These are phyloP conservation scores for Coniochaeta hoffmannii DNA, from an alignment of 2,329 filamentous ascomycete species.

Conservation along the genomic window DNA sequence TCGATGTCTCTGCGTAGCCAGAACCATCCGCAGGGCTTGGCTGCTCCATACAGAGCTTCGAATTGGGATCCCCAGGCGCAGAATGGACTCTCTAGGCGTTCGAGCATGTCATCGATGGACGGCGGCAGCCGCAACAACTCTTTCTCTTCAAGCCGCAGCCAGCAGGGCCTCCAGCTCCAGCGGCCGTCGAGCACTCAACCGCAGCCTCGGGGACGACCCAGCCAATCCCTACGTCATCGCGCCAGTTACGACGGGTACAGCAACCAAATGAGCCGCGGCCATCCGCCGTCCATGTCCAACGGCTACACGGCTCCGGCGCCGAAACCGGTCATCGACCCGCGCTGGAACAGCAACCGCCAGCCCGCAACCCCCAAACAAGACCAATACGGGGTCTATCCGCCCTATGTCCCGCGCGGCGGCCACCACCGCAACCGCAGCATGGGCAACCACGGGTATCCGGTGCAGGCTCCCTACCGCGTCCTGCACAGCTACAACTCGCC, in stretches of 20 bases:
- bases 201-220: slow-evolving; percentile 3
- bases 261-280: slow-evolving; percentile 9
- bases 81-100: slow-evolving; percentile 14
- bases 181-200: neutral
- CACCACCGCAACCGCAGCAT: slow-evolving; percentile 31
- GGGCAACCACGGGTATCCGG: slow-evolving; percentile 15
- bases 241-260: slow-evolving; percentile 23
- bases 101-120: slow-evolving; percentile 18
- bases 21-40: slow-evolving; percentile 5
- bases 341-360: slow-evolving; percentile 17
- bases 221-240: slow-evolving; percentile 21
- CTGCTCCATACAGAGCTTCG: slow-evolving; percentile 7
- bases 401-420: slow-evolving; percentile 22
- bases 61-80: slow-evolving; percentile 22
- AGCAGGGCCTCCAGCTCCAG: slow-evolving; percentile 10
- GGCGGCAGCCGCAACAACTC: slow-evolving; percentile 23
- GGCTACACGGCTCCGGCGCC: slow-evolving; percentile 12
- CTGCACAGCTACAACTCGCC: slow-evolving; percentile 54
- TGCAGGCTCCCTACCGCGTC: slow-evolving; percentile 38
- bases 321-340: slow-evolving; percentile 12
- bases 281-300: slow-evolving; percentile 19
- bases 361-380: slow-evolving; percentile 15
- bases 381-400: slow-evolving; percentile 23
- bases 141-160: slow-evolving; percentile 16
- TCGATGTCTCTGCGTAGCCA: slow-evolving; percentile 15